Base-by-base conservation (phyloP, 306 rosid genomes). In the Lithocarpus polystachyus region DNA sequence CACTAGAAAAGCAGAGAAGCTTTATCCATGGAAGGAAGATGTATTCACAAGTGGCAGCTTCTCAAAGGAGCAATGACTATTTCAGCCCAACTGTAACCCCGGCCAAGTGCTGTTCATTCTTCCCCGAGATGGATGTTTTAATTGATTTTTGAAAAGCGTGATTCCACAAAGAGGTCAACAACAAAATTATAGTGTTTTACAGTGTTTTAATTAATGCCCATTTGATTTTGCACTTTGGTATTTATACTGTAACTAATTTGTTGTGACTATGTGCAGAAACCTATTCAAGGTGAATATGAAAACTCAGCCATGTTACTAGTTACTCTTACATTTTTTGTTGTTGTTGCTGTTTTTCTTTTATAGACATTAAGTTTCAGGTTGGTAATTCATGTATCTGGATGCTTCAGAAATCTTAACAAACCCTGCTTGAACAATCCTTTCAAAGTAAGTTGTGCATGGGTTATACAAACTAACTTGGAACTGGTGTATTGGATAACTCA, bases 11-110 rank as follows among this genome's bases (percentile, higher is more conserved):
- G 73, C 98, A 90, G 75, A 89, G 94, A 76, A 90, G 94, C 83
- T 90, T 80, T 84, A 84, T 85, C 82, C 89, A 89, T 78, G 99
- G 96, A 73, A 93, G 88, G 84, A 94, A 90, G 76, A 75, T 89
- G 90, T 85, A 91, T 81, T 96, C 99, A 43, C 98, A 90, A 80
- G 99, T 93, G 13, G 94, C 94, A 57, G 87, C 92, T 57, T 93
- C 98, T 33, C 97, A 93, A 55, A 85, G 94, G 88, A 93, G 99
- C 83, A 91, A 96, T 59, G 99, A 96, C 82, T 96, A 83, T 77
- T 96, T 81, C 83, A 87, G 98, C 83, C 99, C 97, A 51, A 96
- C 99, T 2, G 96, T 93, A n/a, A 84, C 99, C n/a, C 98, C 98
- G 1, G n/a, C n/a, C n/a, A n/a, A n/a, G n/a, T n/a, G n/a, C n/a